These are phyloP conservation scores for Aspergillus terreus DNA, from an alignment of 2,329 filamentous ascomycete species.

Conservation along the genomic window DNA sequence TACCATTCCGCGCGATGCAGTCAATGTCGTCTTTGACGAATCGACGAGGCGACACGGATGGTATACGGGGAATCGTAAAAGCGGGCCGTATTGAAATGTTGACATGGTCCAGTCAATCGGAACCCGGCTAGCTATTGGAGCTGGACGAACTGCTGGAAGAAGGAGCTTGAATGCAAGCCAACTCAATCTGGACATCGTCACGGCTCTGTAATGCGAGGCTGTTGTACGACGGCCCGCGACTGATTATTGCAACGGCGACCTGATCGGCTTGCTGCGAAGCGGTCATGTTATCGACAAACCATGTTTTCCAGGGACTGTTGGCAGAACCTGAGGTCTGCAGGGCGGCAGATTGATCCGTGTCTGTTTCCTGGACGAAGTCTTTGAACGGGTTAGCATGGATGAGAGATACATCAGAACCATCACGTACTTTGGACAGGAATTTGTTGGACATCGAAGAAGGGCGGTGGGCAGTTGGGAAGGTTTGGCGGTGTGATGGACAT, in stretches of 20 bases:
- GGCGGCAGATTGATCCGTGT: constrained; percentile 20
- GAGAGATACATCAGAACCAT: neutral
- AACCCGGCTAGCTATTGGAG: constrained; percentile 11
- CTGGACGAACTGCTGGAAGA: constrained; percentile 20
- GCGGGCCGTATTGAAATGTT: neutral
- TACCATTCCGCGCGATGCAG: too few species aligned
- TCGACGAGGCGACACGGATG: neutral
- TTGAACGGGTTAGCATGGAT: constrained; percentile 1
- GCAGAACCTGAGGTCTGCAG: constrained; percentile 28
- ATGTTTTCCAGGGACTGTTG: constrained; percentile 32
- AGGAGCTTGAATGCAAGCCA: constrained; percentile 36
- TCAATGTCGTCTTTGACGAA: too few species aligned
- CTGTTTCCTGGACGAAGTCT: constrained; percentile 33
- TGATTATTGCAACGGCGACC: constrained; percentile 36
- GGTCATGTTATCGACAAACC: constrained; percentile 33
- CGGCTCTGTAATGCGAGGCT: constrained; percentile 18
- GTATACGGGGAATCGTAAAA: neutral
- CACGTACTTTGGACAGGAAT: constrained; percentile 32
- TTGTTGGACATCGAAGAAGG: constrained; percentile 29
- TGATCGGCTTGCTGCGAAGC: constrained; percentile 31
- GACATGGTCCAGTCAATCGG: neutral
- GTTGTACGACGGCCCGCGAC: constrained; percentile 28
- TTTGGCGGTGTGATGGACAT: constrained; percentile 21
- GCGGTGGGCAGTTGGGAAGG: constrained; percentile 26
- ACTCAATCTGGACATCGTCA: constrained; percentile 33